A percentile compares a stretch with the other conserved stretches of the same genome.
Conservation (phyloP, 331 rosid genomes). For the Ulmus americana region DNA sequence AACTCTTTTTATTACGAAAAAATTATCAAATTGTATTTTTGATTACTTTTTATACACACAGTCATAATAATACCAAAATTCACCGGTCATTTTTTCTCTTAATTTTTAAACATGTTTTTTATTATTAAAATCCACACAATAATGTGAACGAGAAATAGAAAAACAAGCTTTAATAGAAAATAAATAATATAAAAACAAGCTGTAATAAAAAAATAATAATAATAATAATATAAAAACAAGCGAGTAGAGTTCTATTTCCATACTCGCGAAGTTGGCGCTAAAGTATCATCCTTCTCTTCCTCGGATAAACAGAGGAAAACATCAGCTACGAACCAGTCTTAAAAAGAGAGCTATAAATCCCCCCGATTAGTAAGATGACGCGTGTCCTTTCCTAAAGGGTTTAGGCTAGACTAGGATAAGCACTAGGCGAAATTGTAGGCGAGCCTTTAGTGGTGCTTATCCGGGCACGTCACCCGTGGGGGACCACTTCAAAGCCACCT, state of each 20-base stretch:
- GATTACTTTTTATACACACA: too few relatives aligned
- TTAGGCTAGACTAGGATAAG: conserved; percentile 14
- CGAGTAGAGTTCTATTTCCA: neutral
- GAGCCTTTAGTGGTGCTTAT: conserved; percentile 29
- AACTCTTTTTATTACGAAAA: too few relatives aligned
- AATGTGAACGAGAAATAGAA: neutral
- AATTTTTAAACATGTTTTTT: too few relatives aligned
- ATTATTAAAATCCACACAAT: too few relatives aligned
- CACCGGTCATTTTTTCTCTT: too few relatives aligned
- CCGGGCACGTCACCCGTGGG: conserved; percentile 23
- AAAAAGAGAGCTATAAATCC: conserved; percentile 20
- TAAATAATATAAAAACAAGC: neutral
- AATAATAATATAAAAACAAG: neutral
- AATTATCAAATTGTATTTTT: too few relatives aligned
- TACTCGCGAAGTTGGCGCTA: conserved; percentile 9
- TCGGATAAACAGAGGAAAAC: neutral
- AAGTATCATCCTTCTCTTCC: neutral
- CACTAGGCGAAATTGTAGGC: neutral
- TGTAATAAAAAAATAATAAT: neutral
- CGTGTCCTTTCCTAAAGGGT: conserved; percentile 44
- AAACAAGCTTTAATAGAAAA: neutral
- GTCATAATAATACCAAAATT: too few relatives aligned
- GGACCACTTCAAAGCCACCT: neutral
- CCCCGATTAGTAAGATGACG: conserved; percentile 31
- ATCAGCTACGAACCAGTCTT: conserved; percentile 11